Evolutionary conservation across 1,284 basidiomycete genomes (phyloP), one percentile per base, ranked within the genome.

Genomic region (Heterobasidion irregulare): DNA sequence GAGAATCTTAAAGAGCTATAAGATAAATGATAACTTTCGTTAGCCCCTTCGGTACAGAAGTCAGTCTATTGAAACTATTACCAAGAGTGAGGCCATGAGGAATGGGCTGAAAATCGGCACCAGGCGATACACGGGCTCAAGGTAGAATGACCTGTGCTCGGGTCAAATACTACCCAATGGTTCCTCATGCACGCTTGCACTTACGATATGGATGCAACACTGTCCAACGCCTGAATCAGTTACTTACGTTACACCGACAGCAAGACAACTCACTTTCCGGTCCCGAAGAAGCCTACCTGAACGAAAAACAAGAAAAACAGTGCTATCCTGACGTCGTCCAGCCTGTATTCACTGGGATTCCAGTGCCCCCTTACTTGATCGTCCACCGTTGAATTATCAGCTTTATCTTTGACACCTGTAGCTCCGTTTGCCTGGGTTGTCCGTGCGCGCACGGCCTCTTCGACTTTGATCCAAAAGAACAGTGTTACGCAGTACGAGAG

Each of bases 21-120:
- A 6, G 26, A 26, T 26, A 26, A 26, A 26, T 26, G 26, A 26
- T 26, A 26, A 26, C 4, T 8, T 2, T n/a, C 13, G 0, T 5
- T 26, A 26, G 26, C 26, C 26, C 26, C 26, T 26, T 26, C 26
- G 13, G 16, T 6, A 56, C 2, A 47, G 16, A 5, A 26, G 4
- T 5, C 41, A 38, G 53, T 19, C 38, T n/a, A 41, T 41, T 41
- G 38, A 3, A 41, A 41, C 6, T 12, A 41, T 41, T 41, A 41
- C 87, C 57, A 91, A 68, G 12, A 91, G 74, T 2, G 79, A 65
- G 0, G 84, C 82, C 92, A 94, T 94, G 53, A 90, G 77, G 69
- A 94, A 94, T 0, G 93, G 92, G 60, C 79, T 88, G 70, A 94
- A 95, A 56, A 93, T 79, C 0, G 92, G 90, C 56, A 94, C 86